Evolutionary conservation across 192 early-diverging fungal species (phyloP), one percentile per base, ranked within the genome.

Genomic region (Coemansia sp.): DNA sequence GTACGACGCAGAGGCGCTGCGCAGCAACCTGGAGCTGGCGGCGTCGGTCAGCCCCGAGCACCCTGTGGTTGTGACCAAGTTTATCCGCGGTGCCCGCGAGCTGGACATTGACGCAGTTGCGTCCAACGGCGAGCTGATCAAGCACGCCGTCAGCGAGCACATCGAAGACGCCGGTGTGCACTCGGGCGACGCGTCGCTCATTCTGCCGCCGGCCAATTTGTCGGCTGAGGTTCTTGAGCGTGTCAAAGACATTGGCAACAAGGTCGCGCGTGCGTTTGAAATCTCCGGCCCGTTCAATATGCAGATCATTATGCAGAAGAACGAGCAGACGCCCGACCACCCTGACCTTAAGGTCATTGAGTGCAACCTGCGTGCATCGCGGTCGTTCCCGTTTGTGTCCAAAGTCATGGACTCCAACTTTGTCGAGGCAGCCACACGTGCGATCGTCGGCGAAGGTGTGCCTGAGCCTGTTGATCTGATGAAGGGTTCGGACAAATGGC

Each of bases 211-310:
- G 19, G 85, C 81, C 21, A 84, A 85, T 27, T 68, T 93, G 38
- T 56, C 74, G 25, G 27, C 64, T 0, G 68, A 64, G 0, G 88
- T 86, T 6, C 83, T 88, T 84, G 27, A 62, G 55, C 82, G 85
- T 39, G 77, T 93, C 66, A 90, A 91, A 77, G 82, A 72, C 2
- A 90, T 95, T 67, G 91, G 94, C 17, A 85, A 88, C 58, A 91
- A 94, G 81, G 88, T 98, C 17, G 95, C 92, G 17, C 79, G 83
- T 35, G 93, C 92, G 4, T 94, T 98, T 75, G 86, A 90, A 58
- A 94, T 97, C 78, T 95, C 95, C n/a, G 94, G 96, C 9, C 95
- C 96, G 2, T 98, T 90, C 91, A 98, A 98, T 82, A 98, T 98
- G 91, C 96, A 98, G 81, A 83, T 98, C 60, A 97, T 98, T 70